These are phyloP conservation scores for Vaccinium macrocarpon DNA, from an alignment of 148 eudicot species.

Conservation along the genomic window DNA sequence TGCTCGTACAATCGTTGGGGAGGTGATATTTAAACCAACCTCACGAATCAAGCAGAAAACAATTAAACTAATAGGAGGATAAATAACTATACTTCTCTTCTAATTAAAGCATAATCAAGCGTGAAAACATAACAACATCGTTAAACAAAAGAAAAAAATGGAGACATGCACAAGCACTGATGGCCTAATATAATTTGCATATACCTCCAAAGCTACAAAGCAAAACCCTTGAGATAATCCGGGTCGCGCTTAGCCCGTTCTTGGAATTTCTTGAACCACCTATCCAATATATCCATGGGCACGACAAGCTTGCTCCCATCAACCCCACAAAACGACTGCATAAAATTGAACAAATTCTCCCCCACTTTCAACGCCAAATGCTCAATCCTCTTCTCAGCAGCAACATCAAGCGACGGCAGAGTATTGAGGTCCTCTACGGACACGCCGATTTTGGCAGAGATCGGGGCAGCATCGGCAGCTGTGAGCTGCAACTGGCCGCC, in stretches of 20 bases:
- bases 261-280: slow-evolving; percentile 98
- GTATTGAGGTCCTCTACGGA: slow-evolving; percentile 77
- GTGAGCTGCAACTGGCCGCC: slow-evolving; percentile 60
- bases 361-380: slow-evolving; percentile 84
- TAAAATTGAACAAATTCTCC: slow-evolving; percentile 89
- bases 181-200: not conserved
- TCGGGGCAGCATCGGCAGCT: slow-evolving; percentile 49
- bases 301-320: slow-evolving; percentile 83
- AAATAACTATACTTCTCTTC: not conserved
- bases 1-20: not conserved
- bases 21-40: not conserved
- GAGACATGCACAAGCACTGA: not conserved
- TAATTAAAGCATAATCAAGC: not conserved
- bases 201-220: slow-evolving; percentile 45
- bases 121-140: not conserved
- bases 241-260: slow-evolving; percentile 94
- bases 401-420: slow-evolving; percentile 72
- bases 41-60: not conserved
- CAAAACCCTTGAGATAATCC: slow-evolving; percentile 83
- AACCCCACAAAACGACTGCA: slow-evolving; percentile 97
- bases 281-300: slow-evolving; percentile 89
- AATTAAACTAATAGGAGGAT: too few relatives aligned
- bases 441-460: slow-evolving; percentile 85
- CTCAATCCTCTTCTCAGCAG: slow-evolving; percentile 77
- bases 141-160: too few relatives aligned